Evolutionary conservation across 371 early-diverging fungal species (phyloP).

Genomic region (Syncephalastrum contaminatum): DNA sequence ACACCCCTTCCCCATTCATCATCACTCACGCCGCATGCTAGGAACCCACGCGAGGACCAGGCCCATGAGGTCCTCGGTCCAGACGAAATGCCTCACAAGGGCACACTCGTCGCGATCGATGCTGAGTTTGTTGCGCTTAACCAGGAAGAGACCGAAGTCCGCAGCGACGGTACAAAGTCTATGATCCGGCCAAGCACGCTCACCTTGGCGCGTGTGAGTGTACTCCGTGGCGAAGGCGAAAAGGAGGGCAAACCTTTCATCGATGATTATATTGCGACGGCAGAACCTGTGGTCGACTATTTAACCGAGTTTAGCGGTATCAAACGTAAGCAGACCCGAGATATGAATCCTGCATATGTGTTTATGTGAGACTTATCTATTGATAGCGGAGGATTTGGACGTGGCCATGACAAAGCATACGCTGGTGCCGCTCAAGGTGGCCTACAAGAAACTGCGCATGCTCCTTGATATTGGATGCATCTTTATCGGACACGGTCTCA

Average conservation of each 20-base stretch:
- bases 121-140: conserved; percentile 93
- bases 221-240: conserved; percentile 78
- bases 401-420: conserved; percentile 66
- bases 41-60: conserved; percentile 49
- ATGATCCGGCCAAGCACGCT: conserved; percentile 80
- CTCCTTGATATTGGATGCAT: conserved; percentile 87
- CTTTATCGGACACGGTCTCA: conserved; percentile 93
- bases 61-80: conserved; percentile 50
- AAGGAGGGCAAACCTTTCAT: conserved; percentile 83
- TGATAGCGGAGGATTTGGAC: conserved; percentile 77
- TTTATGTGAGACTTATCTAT: conserved; percentile 10
- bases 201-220: conserved; percentile 87
- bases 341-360: not conserved
- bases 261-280: conserved; percentile 90
- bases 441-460: conserved; percentile 84
- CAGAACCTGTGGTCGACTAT: conserved; percentile 86
- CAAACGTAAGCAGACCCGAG: conserved; percentile 38
- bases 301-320: conserved; percentile 93
- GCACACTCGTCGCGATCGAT: conserved; percentile 83
- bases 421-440: conserved; percentile 84
- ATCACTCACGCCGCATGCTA: conserved; percentile 6
- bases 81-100: conserved; percentile 67
- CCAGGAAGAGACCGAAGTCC: conserved; percentile 86
- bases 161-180: conserved; percentile 87
- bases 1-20: not conserved